Evolutionary conservation across 257 asterid genomes (phyloP).

Genomic region (Solanum ossicruentum): DNA sequence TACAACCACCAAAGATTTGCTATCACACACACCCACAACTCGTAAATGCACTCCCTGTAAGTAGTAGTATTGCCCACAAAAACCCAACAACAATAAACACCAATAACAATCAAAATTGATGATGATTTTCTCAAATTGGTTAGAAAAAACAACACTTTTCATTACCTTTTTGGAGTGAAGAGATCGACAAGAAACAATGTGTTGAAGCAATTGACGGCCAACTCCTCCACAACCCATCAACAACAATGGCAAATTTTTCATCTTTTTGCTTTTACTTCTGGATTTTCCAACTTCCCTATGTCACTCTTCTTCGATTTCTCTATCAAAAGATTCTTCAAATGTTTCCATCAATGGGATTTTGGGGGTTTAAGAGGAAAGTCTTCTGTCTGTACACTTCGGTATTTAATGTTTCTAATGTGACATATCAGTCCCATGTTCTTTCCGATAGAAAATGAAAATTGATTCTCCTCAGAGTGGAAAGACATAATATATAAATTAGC

Average conservation of each 20-base stretch:
- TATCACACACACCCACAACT: slow-evolving; percentile 82
- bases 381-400: background rate
- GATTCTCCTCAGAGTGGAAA: too few relatives aligned
- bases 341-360: background rate
- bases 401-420: background rate
- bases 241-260: slow-evolving; percentile 47
- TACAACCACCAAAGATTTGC: slow-evolving; percentile 51
- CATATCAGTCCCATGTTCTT: background rate
- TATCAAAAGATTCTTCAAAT: background rate
- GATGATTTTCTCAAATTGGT: background rate
- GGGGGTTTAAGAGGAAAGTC: background rate
- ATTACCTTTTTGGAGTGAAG: slow-evolving; percentile 61
- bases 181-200: slow-evolving; percentile 62
- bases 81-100: background rate
- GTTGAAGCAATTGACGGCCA: slow-evolving; percentile 83
- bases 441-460: too few relatives aligned
- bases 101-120: background rate
- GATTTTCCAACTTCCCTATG: background rate
- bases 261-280: background rate
- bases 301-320: background rate
- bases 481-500: too few relatives aligned
- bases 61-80: background rate
- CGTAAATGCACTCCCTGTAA: slow-evolving; percentile 60
- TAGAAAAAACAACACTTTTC: background rate
- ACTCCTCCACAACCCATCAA: slow-evolving; percentile 93